Evolutionary conservation across 768 basidiomycete species (phyloP).

Genomic region (Cystobasidium ongulense): DNA sequence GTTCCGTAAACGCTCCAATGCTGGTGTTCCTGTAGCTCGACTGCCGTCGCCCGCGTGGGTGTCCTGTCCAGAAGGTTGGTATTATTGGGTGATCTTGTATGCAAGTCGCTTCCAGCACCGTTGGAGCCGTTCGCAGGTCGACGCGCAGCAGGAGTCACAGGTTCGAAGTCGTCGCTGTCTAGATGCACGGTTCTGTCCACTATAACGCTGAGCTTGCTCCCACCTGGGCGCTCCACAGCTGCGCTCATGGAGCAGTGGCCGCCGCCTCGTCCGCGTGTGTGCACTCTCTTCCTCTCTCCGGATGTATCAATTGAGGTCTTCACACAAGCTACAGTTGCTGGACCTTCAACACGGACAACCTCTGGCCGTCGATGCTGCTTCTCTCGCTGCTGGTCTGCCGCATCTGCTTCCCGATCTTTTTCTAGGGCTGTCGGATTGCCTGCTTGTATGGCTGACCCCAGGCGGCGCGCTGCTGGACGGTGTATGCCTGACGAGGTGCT

Average conservation of each 20-base stretch:
- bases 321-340: too few species aligned
- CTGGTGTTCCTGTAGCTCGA: neutral
- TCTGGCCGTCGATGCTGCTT: neutral
- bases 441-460: too few species aligned
- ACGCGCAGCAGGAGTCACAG: neutral
- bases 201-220: slow-evolving; percentile 1
- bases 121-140: neutral
- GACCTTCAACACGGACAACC: neutral
- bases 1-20: neutral
- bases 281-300: too few species aligned
- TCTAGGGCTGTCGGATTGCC: neutral
- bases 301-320: too few species aligned
- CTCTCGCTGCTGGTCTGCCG: neutral
- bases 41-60: neutral
- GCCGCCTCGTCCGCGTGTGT: too few species aligned
- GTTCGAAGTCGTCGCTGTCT: neutral
- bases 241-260: neutral
- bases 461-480: too few species aligned
- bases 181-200: neutral
- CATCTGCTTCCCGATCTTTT: neutral
- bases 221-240: neutral
- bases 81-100: neutral
- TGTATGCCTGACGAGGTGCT: too few species aligned
- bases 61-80: neutral
- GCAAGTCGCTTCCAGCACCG: neutral